phyloP scores from a whole-genome alignment of 345 rosid species.

The Excoecaria cochinchinensis region DNA sequence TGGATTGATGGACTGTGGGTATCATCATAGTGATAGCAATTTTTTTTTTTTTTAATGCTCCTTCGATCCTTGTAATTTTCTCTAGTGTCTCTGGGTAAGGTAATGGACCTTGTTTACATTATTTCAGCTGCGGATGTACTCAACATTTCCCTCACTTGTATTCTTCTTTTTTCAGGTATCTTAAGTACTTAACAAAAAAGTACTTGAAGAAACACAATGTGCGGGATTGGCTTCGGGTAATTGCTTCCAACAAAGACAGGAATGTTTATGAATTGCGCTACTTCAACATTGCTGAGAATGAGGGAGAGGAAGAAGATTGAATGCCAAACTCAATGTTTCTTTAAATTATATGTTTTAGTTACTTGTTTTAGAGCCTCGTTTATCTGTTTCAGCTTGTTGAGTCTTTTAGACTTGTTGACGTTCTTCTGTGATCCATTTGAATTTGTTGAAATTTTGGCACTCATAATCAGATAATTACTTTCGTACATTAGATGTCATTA shows the following conservation, averaged over 20 bases:
- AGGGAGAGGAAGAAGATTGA: conserved; percentile 64
- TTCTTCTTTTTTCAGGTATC: conserved; percentile 13
- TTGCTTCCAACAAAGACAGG: conserved; percentile 35
- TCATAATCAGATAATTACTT: not conserved
- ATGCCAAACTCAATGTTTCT: not conserved
- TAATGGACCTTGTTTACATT: not conserved
- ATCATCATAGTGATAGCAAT: not conserved
- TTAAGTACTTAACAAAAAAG: conserved; percentile 33
- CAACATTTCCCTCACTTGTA: not conserved
- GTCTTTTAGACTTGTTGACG: not conserved
- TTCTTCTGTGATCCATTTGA: not conserved
- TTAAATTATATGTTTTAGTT: conserved; percentile 1
- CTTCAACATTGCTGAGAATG: conserved; percentile 91
- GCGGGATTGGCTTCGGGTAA: conserved; percentile 33
- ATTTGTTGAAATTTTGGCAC: conserved; percentile 19
- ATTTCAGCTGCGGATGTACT: not conserved
- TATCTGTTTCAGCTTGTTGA: conserved; percentile 3
- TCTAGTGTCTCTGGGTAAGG: not conserved
- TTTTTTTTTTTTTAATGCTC: not conserved
- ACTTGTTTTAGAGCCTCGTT: not conserved
- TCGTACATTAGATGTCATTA: conserved; percentile 2
- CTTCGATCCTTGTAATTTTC: not conserved
- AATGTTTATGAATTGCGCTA: conserved; percentile 40
- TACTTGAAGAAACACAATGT: conserved; percentile 37
- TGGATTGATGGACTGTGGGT: not conserved